These are phyloP conservation scores for Chaetomium strumarium DNA, from an alignment of 2,329 filamentous ascomycete genomes.

Conservation along the genomic window DNA sequence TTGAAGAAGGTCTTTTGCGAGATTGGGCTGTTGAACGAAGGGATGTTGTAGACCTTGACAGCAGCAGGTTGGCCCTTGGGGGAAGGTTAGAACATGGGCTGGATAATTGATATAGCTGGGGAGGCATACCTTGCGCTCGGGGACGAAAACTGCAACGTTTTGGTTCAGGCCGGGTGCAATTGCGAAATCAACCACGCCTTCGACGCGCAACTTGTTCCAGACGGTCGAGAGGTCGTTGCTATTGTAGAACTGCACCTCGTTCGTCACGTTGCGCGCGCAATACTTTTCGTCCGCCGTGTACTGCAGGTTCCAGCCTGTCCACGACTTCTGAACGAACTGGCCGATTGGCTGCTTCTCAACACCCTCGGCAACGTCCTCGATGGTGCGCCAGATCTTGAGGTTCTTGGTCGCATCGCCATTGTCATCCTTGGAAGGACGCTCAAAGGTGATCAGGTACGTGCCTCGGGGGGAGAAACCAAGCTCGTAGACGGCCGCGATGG, in stretches of 20 bases:
- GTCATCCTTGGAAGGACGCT: constrained; percentile 87
- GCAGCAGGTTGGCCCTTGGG: constrained; percentile 80
- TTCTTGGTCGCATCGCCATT: constrained; percentile 93
- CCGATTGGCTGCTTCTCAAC: constrained; percentile 70
- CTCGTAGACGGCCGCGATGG: constrained; percentile 83
- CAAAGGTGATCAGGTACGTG: constrained; percentile 94
- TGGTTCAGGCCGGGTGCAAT: constrained; percentile 85
- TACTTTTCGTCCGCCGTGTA: constrained; percentile 91
- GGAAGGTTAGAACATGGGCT: background rate
- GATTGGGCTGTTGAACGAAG: constrained; percentile 73
- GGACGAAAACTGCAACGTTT: constrained; percentile 89
- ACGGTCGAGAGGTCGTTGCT: constrained; percentile 78
- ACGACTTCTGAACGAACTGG: constrained; percentile 89
- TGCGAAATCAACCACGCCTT: constrained; percentile 85
- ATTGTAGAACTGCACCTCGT: constrained; percentile 96
- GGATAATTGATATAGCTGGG: background rate
- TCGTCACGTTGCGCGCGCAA: constrained; percentile 89
- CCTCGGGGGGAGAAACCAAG: constrained; percentile 89
- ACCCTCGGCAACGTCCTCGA: constrained; percentile 59
- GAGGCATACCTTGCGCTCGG: constrained; percentile 76
- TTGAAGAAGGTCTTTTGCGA: constrained; percentile 99
- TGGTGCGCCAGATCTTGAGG: constrained; percentile 88
- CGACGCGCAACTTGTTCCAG: constrained; percentile 92
- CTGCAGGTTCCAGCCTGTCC: constrained; percentile 94
- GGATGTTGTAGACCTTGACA: constrained; percentile 91